Percentiles rank a stretch among this genome's conserved stretches.
Conservation (phyloP, 305 asterid genomes). For the Rubia tinctorum region DNA sequence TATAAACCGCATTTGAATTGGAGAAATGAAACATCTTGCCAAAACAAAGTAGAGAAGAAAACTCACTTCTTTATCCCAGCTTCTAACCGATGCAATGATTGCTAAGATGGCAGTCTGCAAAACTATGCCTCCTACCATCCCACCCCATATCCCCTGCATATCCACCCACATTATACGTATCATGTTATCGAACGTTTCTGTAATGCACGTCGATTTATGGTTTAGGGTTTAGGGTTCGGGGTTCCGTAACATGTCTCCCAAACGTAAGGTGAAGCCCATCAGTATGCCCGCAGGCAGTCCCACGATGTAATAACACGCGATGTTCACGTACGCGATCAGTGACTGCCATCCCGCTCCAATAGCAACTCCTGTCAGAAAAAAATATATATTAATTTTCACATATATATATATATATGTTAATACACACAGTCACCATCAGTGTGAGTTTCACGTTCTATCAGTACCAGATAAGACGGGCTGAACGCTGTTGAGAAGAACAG, state of each 20-base stretch:
- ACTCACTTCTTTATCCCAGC: slow-evolving; percentile 77
- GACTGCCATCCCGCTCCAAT: slow-evolving; percentile 95
- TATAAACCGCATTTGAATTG: too few relatives aligned
- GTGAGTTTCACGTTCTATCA: background rate
- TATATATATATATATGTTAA: too few relatives aligned
- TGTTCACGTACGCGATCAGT: slow-evolving; percentile 62
- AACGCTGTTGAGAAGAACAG: slow-evolving; percentile 63
- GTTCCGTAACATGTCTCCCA: slow-evolving; percentile 48
- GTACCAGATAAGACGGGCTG: slow-evolving; percentile 81
- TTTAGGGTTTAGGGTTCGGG: background rate
- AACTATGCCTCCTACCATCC: slow-evolving; percentile 70
- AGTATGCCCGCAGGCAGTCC: slow-evolving; percentile 79
- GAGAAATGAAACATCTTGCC: too few relatives aligned
- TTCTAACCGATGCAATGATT: slow-evolving; percentile 41
- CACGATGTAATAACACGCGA: slow-evolving; percentile 64
- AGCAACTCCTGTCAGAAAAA: slow-evolving; percentile 54
- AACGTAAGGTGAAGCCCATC: slow-evolving; percentile 52
- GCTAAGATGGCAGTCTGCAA: slow-evolving; percentile 70
- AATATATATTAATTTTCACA: too few relatives aligned
- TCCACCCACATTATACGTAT: background rate
- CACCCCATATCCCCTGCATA: slow-evolving; percentile 85
- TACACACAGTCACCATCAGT: background rate
- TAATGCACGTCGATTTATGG: too few relatives aligned
- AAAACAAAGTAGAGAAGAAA: background rate
- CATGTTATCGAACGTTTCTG: too few relatives aligned